Evolutionary conservation across 805 yeast species (phyloP), one percentile per base, ranked within the genome.

Genomic region (Zygosaccharomyces gambellarensis): DNA sequence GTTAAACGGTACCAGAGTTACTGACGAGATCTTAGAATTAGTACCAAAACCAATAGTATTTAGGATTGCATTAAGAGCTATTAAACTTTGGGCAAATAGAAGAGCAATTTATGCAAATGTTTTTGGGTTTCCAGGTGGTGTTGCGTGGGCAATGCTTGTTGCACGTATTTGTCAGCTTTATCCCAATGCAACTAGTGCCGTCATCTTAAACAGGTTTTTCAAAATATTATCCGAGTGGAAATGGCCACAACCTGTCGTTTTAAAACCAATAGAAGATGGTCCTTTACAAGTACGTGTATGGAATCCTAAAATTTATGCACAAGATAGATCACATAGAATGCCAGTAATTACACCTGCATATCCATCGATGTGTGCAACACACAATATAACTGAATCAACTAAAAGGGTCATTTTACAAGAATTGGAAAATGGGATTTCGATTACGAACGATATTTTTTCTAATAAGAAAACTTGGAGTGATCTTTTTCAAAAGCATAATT

Each of bases 131-230:
- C 99, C 98, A 0, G 99, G 99, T 62, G 99, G 99, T 68, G 99
- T 94, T 43, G 99, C 99, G 1, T 94, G 99, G 99, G 99, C 99
- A 0, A 94, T 94, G 97, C 69, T 94, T 36, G 97, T 90, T n/a
- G 99, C 98, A 1, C 77, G 99, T 60, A 89, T 94, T 27, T 94
- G 99, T 68, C 99, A 94, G 67, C 71, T 94, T 45, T 94, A 92
- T 65, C 99, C 99, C 8, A 92, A 92, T 68, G 95, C 98, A 0
- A 95, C 90, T 10, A 84, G 97, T 53, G 88, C 98, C 0, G 89
- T 87, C 2, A 85, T 94, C 46, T 83, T 94, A n/a, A 81, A 85
- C 51, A 87, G 90, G 63, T 94, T 94, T 65, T 94, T 94, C 70
- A 80, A 81, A 55, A 89, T 94, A 53, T 79, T 88, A 58, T 71